Evolutionary conservation across 352 stramenopile species (phyloP).

Genomic region (Globisporangium mamillatum): DNA sequence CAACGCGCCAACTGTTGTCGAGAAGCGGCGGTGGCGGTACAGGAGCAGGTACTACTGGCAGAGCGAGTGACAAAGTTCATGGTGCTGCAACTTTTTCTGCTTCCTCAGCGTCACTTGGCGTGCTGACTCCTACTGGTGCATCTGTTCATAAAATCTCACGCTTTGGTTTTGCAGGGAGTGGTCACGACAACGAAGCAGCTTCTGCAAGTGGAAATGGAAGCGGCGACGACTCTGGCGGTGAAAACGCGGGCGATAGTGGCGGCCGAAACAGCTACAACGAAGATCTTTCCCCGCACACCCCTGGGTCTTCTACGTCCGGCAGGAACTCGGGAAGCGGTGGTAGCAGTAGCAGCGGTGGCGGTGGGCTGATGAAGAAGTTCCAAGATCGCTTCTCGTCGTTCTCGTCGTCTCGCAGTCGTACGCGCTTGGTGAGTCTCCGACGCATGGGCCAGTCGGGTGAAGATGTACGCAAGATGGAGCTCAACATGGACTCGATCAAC

Average conservation of each 20-base stretch:
- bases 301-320: conserved; percentile 6
- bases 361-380: conserved; percentile 81
- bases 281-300: not conserved
- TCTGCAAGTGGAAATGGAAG: conserved; percentile 21
- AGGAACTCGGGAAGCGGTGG: conserved; percentile 21
- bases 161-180: conserved; percentile 32
- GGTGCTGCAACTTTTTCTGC: conserved; percentile 20
- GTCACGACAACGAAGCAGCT: conserved; percentile 22
- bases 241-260: conserved; percentile 1
- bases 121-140: conserved; percentile 52
- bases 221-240: conserved; percentile 37
- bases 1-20: conserved; percentile 68
- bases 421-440: conserved; percentile 56
- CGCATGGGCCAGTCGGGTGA: conserved; percentile 69
- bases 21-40: conserved; percentile 25
- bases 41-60: conserved; percentile 18
- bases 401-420: conserved; percentile 46
- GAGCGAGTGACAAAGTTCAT: conserved; percentile 19
- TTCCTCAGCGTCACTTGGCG: conserved; percentile 25
- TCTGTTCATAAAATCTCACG: conserved; percentile 52
- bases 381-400: conserved; percentile 63
- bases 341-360: conserved; percentile 18
- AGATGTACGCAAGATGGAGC: conserved; percentile 71
- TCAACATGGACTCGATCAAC: conserved; percentile 80
- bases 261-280: conserved; percentile 9